Evolutionary conservation across 345 rosid species (phyloP).

Genomic region (Hirschfeldia incana): DNA sequence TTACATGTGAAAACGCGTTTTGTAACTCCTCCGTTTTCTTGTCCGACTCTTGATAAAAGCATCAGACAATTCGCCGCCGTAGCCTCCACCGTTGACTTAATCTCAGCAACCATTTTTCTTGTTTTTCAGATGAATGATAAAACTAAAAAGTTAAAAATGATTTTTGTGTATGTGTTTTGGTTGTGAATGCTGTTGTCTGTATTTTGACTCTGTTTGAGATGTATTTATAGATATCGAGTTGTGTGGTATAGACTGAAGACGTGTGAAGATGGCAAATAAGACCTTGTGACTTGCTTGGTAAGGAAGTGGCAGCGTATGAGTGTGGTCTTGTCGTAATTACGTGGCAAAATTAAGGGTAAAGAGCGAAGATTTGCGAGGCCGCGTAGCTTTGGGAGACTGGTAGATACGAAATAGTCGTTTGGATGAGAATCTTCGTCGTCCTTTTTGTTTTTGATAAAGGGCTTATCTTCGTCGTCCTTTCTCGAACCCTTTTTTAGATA

Average conservation of each 20-base stretch:
- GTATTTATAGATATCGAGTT: background rate
- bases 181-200: background rate
- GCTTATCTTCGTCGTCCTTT: too few species aligned
- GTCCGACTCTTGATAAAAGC: conserved; percentile 66
- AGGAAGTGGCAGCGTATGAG: background rate
- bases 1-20: conserved; percentile 74
- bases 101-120: conserved; percentile 39
- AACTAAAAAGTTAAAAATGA: background rate
- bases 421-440: background rate
- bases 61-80: conserved; percentile 55
- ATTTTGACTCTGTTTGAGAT: background rate
- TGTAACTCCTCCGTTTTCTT: conserved; percentile 25
- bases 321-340: background rate
- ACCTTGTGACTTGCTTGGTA: background rate
- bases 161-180: conserved; percentile 39
- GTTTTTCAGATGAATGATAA: background rate
- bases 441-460: too few species aligned
- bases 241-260: background rate
- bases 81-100: conserved; percentile 26
- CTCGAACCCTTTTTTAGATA: background rate
- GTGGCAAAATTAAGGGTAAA: background rate
- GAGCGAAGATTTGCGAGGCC: background rate
- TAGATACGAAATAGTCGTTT: background rate
- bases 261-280: background rate
- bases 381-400: background rate